These are phyloP conservation scores for Penicillium sp. DNA, from an alignment of 2,329 filamentous ascomycete genomes.

Conservation along the genomic window DNA sequence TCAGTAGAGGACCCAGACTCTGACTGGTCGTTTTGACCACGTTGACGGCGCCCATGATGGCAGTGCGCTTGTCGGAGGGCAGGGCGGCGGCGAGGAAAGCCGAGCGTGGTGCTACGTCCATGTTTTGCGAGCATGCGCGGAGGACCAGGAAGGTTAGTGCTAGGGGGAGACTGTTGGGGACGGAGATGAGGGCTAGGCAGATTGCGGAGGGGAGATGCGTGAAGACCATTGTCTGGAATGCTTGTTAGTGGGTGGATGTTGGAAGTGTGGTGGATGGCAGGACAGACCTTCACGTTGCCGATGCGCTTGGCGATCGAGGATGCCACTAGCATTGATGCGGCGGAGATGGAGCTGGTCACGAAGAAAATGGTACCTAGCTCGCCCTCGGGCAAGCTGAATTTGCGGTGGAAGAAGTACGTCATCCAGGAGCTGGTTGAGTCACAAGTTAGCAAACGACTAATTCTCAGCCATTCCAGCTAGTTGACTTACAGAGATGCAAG, in stretches of 20 bases:
- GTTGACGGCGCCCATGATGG: constrained; percentile 71
- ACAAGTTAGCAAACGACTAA: neutral
- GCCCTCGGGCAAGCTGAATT: constrained; percentile 56
- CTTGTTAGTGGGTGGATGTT: constrained; percentile 14
- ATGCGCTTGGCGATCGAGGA: constrained; percentile 67
- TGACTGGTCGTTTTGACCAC: constrained; percentile 67
- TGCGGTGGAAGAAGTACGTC: constrained; percentile 59
- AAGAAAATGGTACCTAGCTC: constrained; percentile 58
- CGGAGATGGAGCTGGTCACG: constrained; percentile 47
- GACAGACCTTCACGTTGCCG: constrained; percentile 51
- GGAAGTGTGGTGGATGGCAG: constrained; percentile 1
- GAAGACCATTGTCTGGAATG: constrained; percentile 69
- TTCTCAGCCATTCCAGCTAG: neutral
- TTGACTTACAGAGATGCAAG: constrained; percentile 62
- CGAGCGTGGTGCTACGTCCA: constrained; percentile 71
- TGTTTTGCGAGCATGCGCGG: constrained; percentile 63
- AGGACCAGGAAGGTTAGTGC: constrained; percentile 64
- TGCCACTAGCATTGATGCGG: constrained; percentile 51
- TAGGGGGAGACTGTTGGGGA: constrained; percentile 56
- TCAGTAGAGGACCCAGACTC: constrained; percentile 64
- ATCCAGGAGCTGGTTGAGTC: constrained; percentile 45
- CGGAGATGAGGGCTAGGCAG: constrained; percentile 64
- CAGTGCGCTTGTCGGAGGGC: constrained; percentile 66
- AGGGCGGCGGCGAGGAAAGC: constrained; percentile 70
- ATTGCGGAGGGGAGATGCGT: constrained; percentile 71